phyloP scores from a whole-genome alignment of 2,329 filamentous ascomycete species.

The Pseudomassariella vexata region DNA sequence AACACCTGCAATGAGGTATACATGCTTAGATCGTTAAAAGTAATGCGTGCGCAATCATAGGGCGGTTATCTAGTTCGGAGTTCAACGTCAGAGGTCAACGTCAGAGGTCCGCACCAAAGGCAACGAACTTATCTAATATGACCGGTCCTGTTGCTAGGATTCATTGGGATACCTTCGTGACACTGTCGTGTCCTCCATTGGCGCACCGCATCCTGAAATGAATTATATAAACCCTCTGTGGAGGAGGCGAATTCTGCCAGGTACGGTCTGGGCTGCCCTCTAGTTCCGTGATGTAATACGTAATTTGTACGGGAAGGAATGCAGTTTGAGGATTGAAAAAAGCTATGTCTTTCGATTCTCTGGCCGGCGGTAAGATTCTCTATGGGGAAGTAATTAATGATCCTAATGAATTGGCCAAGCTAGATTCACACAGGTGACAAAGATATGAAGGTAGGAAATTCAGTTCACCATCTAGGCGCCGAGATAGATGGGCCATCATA shows the following conservation, averaged over 20 bases:
- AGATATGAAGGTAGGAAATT: too few species aligned
- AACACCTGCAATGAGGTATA: conserved; percentile 6
- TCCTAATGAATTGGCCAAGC: too few species aligned
- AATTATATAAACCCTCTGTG: neutral
- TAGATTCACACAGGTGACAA: too few species aligned
- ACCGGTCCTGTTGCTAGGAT: conserved; percentile 11
- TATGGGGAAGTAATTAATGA: conserved; percentile 1
- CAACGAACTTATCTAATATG: conserved; percentile 11
- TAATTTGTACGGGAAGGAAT: neutral
- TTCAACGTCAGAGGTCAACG: too few species aligned
- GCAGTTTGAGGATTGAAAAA: neutral
- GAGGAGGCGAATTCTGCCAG: neutral
- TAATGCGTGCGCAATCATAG: conserved; percentile 12
- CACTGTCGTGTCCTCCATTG: conserved; percentile 13
- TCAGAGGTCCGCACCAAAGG: conserved; percentile 11
- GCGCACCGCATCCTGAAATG: conserved; percentile 3
- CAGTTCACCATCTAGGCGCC: too few species aligned
- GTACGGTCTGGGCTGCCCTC: neutral
- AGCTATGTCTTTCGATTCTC: neutral
- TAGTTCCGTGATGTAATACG: neutral
- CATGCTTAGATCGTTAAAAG: conserved; percentile 5
- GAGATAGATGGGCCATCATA: too few species aligned
- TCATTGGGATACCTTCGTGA: conserved; percentile 10
- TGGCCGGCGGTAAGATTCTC: neutral
- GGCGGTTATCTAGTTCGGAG: conserved; percentile 7